A percentile compares a stretch with the other conserved stretches of the same genome.
Conservation (phyloP, 345 rosid genomes). For the Triadica sebifera region DNA sequence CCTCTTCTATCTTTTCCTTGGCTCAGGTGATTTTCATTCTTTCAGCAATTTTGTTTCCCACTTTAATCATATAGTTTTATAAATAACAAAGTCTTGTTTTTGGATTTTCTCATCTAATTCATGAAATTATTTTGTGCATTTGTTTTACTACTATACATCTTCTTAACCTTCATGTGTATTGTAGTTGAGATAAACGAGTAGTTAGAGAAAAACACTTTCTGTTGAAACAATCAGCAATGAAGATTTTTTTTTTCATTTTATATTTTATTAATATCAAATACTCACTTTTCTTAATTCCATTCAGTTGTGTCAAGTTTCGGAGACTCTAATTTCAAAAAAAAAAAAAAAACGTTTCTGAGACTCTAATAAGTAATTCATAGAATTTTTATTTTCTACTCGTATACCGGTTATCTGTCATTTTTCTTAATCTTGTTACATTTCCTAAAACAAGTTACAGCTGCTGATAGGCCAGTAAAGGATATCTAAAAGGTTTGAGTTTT, state of each 20-base stretch:
- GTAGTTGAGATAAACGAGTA: not conserved
- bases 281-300: not conserved
- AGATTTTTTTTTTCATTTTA: not conserved
- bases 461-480: too few species aligned
- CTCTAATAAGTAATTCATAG: not conserved
- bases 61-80: not conserved
- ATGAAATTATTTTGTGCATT: not conserved
- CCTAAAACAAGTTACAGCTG: not conserved
- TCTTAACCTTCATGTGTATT: not conserved
- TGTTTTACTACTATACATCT: not conserved
- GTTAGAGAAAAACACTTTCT: not conserved
- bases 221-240: not conserved
- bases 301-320: not conserved
- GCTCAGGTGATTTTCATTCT: constrained; percentile 58
- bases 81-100: not conserved
- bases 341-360: too few species aligned
- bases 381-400: not conserved
- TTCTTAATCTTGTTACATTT: not conserved
- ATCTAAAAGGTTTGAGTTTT: not conserved
- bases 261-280: not conserved
- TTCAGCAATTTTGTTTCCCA: not conserved
- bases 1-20: constrained; percentile 48
- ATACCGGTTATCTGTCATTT: not conserved
- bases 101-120: not conserved
- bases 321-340: too few species aligned